Evolutionary conservation across 805 yeast species (phyloP), one percentile per base, ranked within the genome.

Genomic region (Lachancea thermotolerans): DNA sequence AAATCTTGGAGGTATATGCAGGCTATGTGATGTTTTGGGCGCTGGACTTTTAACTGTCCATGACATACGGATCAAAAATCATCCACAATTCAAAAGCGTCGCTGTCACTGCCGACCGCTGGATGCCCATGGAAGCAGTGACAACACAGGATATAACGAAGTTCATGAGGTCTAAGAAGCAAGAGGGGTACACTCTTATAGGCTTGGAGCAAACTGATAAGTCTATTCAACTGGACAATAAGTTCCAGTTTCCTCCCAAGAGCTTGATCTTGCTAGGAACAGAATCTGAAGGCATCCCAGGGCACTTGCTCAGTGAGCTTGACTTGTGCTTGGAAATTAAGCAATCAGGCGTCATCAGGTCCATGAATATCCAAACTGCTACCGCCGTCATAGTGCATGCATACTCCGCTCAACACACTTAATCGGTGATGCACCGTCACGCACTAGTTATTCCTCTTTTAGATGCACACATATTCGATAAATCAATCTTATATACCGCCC

Each of bases 321-420:
- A 90, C 59, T 69, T 81, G 53, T 90, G 96, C 60, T 79, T 91
- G 35, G 96, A 90, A 58, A 90, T 90, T 54, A 86, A 88, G 59
- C 98, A 90, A 60, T 82, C 79, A 35, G 98, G 98, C 12, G 89
- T 90, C 14, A 80, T 91, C 35, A 73, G 98, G 53, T 89, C 96
- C 1, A 90, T 90, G 98, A 90, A 90, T 58, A 90, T 90, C 49
- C 98, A 90, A 67, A 90, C 97, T 0, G 98, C 97, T 1, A 82
- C 97, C 0, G 98, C 97, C 0, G 89, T 90, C 16, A 78, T 90
- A 42, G 96, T 89, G 6, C 95, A 90, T 64, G 93, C 96, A 0
- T 90, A 91, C 57, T 80, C 95, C 1, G 55, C 63, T 2, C 68
- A 64, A 40, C 65, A 64, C 47, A 29, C 39, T 18, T 35, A 34